Evolutionary conservation across 164 flowering plant genomes (phyloP).

Genomic region (Vitis vinifera): DNA sequence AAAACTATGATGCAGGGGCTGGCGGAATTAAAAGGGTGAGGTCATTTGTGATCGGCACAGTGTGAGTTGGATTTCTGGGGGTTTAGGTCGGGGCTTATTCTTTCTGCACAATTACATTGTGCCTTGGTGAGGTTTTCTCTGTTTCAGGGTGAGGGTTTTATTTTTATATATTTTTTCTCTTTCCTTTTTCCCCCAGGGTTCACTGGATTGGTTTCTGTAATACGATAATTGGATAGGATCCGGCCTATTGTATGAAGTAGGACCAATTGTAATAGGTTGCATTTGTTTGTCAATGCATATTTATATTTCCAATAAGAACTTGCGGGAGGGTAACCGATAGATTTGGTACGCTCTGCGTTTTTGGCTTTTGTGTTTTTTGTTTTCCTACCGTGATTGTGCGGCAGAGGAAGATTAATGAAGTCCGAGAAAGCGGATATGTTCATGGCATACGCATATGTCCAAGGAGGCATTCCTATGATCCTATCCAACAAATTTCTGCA

Average conservation of each 20-base stretch:
- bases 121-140: constrained; percentile 31
- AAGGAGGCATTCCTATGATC: no score
- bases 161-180: constrained; percentile 7
- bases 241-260: constrained; percentile 20
- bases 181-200: constrained; percentile 12
- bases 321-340: not conserved
- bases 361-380: no score
- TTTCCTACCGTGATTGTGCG: no score
- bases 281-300: constrained; percentile 13
- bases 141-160: constrained; percentile 8
- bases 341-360: not conserved
- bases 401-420: no score
- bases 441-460: no score
- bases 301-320: constrained; percentile 11
- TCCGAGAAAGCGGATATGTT: no score
- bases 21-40: constrained; percentile 39
- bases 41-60: constrained; percentile 29
- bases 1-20: constrained; percentile 55
- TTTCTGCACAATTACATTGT: constrained; percentile 42
- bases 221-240: constrained; percentile 14
- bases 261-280: constrained; percentile 23
- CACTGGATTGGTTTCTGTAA: constrained; percentile 38
- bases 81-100: constrained; percentile 37
- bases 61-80: constrained; percentile 22
- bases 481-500: no score